These are phyloP conservation scores for Chalciporus pseudorubinellus DNA, from an alignment of 768 basidiomycete genomes.

Conservation along the genomic window DNA sequence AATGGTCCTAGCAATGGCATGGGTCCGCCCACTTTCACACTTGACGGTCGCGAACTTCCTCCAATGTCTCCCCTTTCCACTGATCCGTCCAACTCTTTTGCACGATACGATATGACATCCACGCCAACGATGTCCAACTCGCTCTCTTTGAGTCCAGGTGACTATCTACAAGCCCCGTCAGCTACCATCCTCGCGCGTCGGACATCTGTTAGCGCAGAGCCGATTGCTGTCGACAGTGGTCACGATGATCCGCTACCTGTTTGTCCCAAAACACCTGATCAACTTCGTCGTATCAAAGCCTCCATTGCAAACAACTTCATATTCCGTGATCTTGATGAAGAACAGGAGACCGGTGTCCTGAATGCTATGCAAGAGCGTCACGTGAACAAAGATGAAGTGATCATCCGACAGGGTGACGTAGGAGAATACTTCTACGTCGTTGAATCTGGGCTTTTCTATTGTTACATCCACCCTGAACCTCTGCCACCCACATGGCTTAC, in stretches of 20 bases:
- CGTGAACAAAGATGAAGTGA: conserved; percentile 72
- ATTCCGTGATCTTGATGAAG: conserved; percentile 95
- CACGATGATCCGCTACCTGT: conserved; percentile 68
- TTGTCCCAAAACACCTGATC: conserved; percentile 76
- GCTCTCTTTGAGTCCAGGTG: conserved; percentile 44
- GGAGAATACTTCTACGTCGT: conserved; percentile 99
- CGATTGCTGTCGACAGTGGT: conserved; percentile 77
- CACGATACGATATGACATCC: conserved; percentile 45
- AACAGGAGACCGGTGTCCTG: conserved; percentile 89
- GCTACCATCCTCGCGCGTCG: conserved; percentile 85
- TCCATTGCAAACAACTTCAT: conserved; percentile 90
- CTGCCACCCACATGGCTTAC: conserved; percentile 58
- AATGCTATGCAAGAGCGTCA: conserved; percentile 92
- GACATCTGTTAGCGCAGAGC: conserved; percentile 94
- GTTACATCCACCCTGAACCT: conserved; percentile 73
- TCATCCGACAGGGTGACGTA: conserved; percentile 95
- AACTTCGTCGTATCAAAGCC: conserved; percentile 81
- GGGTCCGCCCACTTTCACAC: conserved; percentile 55
- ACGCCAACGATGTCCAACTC: conserved; percentile 45
- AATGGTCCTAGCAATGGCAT: conserved; percentile 24
- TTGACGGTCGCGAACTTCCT: conserved; percentile 56
- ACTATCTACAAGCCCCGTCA: conserved; percentile 70
- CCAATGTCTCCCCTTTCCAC: conserved; percentile 60
- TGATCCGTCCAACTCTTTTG: conserved; percentile 44
- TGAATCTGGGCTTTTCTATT: conserved; percentile 81